Conservation (phyloP, 495 filamentous ascomycete species). For the Geoglossum glabrum region DNA sequence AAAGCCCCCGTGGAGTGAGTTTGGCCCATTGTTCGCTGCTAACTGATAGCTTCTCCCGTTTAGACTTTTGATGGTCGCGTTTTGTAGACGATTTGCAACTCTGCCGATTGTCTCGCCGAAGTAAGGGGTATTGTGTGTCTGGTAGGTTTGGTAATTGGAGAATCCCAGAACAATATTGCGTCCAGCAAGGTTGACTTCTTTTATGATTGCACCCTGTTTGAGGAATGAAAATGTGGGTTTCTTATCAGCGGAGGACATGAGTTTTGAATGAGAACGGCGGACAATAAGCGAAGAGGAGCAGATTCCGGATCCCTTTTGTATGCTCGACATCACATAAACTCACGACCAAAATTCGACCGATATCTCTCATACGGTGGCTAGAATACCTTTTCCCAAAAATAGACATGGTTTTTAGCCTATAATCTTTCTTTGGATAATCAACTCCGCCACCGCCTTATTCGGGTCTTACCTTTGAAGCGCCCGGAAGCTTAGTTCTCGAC, state of each 20-base stretch:
- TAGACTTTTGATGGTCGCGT: slow-evolving; percentile 46
- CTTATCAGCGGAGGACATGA: background rate
- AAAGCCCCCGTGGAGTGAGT: slow-evolving; percentile 64
- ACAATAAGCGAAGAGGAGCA: background rate
- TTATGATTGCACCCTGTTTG: slow-evolving; percentile 71
- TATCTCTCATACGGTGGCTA: background rate
- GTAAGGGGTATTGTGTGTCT: slow-evolving; percentile 48
- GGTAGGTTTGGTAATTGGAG: slow-evolving; percentile 50
- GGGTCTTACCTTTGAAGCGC: background rate
- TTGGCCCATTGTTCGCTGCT: slow-evolving; percentile 52
- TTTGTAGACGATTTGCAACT: slow-evolving; percentile 67
- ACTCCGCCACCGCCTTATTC: background rate
- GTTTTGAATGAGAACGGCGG: background rate
- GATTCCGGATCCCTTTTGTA: too few species aligned
- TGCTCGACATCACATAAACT: too few species aligned
- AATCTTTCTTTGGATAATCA: background rate
- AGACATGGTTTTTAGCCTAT: background rate
- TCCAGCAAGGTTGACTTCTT: slow-evolving; percentile 54
- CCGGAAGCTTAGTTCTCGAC: background rate
- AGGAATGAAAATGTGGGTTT: slow-evolving; percentile 39
- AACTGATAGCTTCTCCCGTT: slow-evolving; percentile 54
- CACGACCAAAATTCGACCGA: too few species aligned
- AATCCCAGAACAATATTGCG: slow-evolving; percentile 79
- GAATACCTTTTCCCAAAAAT: too few species aligned
- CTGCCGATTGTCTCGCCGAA: slow-evolving; percentile 92